A percentile compares a stretch with the other conserved stretches of the same genome.
phyloP scores from a whole-genome alignment of 2,329 filamentous ascomycete genomes.

The Aspergillus sojae region DNA sequence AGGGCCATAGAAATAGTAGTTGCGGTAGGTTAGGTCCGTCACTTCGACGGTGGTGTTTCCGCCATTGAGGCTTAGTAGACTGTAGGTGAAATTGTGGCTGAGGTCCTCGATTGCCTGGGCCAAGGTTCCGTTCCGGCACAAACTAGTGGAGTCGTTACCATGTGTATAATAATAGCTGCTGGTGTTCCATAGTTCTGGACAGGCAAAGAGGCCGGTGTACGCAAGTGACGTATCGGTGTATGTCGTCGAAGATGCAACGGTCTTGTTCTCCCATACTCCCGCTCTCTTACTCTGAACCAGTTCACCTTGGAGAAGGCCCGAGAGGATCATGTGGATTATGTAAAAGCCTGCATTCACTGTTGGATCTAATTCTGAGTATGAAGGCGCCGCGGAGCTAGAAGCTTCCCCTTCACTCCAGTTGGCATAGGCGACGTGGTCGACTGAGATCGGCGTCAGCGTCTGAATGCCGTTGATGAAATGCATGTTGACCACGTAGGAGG shows the following conservation, averaged over 20 bases:
- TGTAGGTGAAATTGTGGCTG: conserved; percentile 17
- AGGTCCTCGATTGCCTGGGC: conserved; percentile 15
- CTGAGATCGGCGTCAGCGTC: conserved; percentile 11
- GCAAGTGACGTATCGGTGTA: neutral
- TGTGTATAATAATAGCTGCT: neutral
- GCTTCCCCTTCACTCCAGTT: conserved; percentile 1
- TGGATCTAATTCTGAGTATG: neutral
- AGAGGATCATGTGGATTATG: neutral
- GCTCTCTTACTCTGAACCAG: neutral
- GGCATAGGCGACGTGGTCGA: conserved; percentile 5
- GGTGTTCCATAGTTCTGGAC: conserved; percentile 8
- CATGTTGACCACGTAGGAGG: conserved; percentile 13
- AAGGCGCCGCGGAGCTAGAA: neutral
- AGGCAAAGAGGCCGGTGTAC: neutral
- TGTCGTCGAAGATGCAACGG: neutral
- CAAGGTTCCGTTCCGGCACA: conserved; percentile 13
- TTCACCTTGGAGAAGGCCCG: conserved; percentile 1
- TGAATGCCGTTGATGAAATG: conserved; percentile 8
- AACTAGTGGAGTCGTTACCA: neutral
- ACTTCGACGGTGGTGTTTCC: conserved; percentile 4
- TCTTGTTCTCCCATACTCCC: neutral
- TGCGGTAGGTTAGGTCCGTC: neutral
- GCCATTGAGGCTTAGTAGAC: conserved; percentile 14
- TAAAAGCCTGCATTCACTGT: neutral
- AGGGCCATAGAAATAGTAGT: neutral